phyloP scores from a whole-genome alignment of 805 yeast genomes.

The Metschnikowia aberdeeniae region DNA sequence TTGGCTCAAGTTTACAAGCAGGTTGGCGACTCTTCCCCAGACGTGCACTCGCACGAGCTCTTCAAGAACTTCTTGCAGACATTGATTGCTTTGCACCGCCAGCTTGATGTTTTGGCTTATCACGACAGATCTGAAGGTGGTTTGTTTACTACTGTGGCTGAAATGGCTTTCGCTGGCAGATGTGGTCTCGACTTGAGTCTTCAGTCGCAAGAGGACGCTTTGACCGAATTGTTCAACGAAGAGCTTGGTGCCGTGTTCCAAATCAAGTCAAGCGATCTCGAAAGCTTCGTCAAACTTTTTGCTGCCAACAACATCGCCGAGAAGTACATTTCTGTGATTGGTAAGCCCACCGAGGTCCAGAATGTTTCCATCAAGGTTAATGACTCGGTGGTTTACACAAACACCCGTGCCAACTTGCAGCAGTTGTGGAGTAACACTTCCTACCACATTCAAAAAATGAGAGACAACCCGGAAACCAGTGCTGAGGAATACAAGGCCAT shows the following conservation, averaged over 20 bases:
- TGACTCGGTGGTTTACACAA: conserved; percentile 43
- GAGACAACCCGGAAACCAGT: conserved; percentile 92
- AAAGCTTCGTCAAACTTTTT: conserved; percentile 53
- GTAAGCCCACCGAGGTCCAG: conserved; percentile 59
- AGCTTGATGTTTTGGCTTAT: conserved; percentile 70
- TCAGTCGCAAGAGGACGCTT: conserved; percentile 37
- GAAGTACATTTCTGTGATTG: conserved; percentile 57
- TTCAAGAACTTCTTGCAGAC: conserved; percentile 71
- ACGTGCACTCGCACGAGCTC: conserved; percentile 62
- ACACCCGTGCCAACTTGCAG: conserved; percentile 69
- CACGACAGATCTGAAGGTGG: conserved; percentile 99
- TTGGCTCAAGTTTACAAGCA: conserved; percentile 89
- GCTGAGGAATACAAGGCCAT: conserved; percentile 78
- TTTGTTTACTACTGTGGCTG: conserved; percentile 73
- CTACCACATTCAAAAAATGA: conserved; percentile 79
- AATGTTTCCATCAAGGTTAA: conserved; percentile 45
- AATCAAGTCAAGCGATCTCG: conserved; percentile 50
- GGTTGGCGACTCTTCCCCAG: conserved; percentile 79
- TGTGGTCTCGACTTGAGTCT: conserved; percentile 66
- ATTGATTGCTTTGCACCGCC: conserved; percentile 65
- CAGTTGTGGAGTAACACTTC: conserved; percentile 86
- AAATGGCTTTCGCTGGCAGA: conserved; percentile 97
- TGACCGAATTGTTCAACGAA: conserved; percentile 75
- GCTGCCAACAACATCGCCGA: conserved; percentile 53
- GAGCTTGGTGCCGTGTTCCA: conserved; percentile 98